Base-by-base conservation (phyloP, 2,329 filamentous ascomycete species). In the Xylaria arbuscula region DNA sequence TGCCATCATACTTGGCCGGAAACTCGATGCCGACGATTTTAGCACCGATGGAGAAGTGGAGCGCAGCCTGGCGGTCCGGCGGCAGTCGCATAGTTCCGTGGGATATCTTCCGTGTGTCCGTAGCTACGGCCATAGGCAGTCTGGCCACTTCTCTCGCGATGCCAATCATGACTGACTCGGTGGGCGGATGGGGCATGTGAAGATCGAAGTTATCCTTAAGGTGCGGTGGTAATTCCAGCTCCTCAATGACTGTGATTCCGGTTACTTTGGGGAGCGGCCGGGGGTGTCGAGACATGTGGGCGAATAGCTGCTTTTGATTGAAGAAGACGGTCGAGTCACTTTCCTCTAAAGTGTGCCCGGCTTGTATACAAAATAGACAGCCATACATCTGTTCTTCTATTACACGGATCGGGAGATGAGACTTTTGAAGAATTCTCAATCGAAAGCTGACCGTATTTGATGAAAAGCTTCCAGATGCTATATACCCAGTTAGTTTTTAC, bases 251-350 rank as follows among this genome's bases (percentile, higher is more conserved):
- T 0, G 80, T 82, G 24, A 89, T 67, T 1, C 85, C 86, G 0
- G 81, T 75, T 0, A 88, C 80, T 0, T 79, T 70, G 1, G 87
- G 86, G 0, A 88, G 77, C 0, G 87, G 87, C 0, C 85, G 83
- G 0, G 85, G 81, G 70, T 89, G 87, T 3, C 85, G 82, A 3
- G 85, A 80, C 62, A 88, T 76, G 72, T 89, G 87, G 19, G 80
- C 76, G 66, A 88, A 87, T 3, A 88, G 80, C 55, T 86, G 81
- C 66, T 82, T 83, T 56, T 86, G 83, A 54, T 76, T 84, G 74
- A 87, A 85, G 75, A 88, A 88, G 9, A 88, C 84, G 0, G 87
- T 88, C 2, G 86, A 83, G 56, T 89, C 87, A 71, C 84, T 85
- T 64, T 85, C 82, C 57, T 88, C 84, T 2, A 83, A 75, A 0